These are phyloP conservation scores for Colletotrichum brevisporum DNA, from an alignment of 2,329 filamentous ascomycete species.

Conservation along the genomic window DNA sequence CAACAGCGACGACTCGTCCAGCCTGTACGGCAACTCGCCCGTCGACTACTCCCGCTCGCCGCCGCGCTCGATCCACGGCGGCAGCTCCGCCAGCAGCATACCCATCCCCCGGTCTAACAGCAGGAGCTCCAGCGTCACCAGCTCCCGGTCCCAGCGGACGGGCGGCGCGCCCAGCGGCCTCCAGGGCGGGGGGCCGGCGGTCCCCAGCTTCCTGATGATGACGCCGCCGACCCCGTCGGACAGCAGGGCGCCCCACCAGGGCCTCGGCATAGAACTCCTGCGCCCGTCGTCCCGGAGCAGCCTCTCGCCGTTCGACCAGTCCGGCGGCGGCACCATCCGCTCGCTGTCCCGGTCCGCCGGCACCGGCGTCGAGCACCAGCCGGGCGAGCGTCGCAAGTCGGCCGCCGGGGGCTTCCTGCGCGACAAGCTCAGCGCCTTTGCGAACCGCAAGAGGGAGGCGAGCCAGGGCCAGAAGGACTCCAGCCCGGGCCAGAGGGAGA, in stretches of 20 bases:
- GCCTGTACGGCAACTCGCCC: slow-evolving; percentile 65
- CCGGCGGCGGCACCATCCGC: slow-evolving; percentile 38
- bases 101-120: slow-evolving; percentile 61
- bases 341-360: slow-evolving; percentile 40
- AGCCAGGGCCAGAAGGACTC: slow-evolving; percentile 41
- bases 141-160: slow-evolving; percentile 58
- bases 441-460: slow-evolving; percentile 44
- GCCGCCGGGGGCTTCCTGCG: slow-evolving; percentile 51
- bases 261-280: slow-evolving; percentile 43
- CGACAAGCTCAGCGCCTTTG: slow-evolving; percentile 53
- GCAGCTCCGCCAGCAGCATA: slow-evolving; percentile 63
- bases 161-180: slow-evolving; percentile 45
- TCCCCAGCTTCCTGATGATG: slow-evolving; percentile 62
- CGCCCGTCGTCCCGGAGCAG: slow-evolving; percentile 45
- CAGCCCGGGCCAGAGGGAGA: slow-evolving; percentile 20
- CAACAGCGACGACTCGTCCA: slow-evolving; percentile 71
- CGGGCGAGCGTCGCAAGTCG: slow-evolving; percentile 44
- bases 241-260: slow-evolving; percentile 28
- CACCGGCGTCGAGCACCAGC: slow-evolving; percentile 36
- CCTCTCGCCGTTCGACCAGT: slow-evolving; percentile 41
- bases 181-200: slow-evolving; percentile 43
- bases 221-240: slow-evolving; percentile 60
- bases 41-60: slow-evolving; percentile 73
- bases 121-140: slow-evolving; percentile 68
- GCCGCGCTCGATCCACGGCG: slow-evolving; percentile 63